These are phyloP conservation scores for Apiospora koreana DNA, from an alignment of 2,329 filamentous ascomycete species.

Conservation along the genomic window DNA sequence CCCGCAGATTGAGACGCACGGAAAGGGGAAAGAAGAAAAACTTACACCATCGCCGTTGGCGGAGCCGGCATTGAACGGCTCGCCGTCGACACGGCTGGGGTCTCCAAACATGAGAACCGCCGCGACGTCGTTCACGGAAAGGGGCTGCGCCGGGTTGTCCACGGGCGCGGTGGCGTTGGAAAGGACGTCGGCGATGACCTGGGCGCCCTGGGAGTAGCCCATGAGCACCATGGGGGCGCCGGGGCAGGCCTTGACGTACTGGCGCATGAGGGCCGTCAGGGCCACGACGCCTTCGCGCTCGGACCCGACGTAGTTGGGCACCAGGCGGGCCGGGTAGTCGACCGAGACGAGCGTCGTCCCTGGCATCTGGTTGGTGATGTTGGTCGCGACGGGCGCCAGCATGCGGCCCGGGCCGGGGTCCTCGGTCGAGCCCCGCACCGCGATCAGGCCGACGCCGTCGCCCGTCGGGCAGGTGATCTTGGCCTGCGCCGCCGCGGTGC, in stretches of 20 bases:
- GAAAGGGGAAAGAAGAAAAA: neutral
- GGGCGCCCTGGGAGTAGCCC: slow-evolving; percentile 35
- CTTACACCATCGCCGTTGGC: slow-evolving; percentile 28
- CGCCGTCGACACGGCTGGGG: slow-evolving; percentile 30
- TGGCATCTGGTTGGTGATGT: slow-evolving; percentile 22
- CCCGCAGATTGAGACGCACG: too few relatives aligned
- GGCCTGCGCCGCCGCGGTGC: neutral
- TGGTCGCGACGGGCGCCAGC: neutral
- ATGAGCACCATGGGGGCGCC: slow-evolving; percentile 35
- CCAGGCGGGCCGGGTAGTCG: slow-evolving; percentile 31
- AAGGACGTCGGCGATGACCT: slow-evolving; percentile 32
- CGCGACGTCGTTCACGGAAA: neutral
- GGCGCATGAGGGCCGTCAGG: slow-evolving; percentile 29
- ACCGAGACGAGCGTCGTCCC: slow-evolving; percentile 35
- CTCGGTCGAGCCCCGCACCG: slow-evolving; percentile 36
- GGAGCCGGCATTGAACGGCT: slow-evolving; percentile 32
- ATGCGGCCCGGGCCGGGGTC: slow-evolving; percentile 25
- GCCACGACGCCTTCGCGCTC: slow-evolving; percentile 32
- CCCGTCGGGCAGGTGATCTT: slow-evolving; percentile 12
- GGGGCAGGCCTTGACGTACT: slow-evolving; percentile 31
- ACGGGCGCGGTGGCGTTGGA: slow-evolving; percentile 17
- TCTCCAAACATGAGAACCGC: slow-evolving; percentile 33
- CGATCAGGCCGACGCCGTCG: slow-evolving; percentile 30
- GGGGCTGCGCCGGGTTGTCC: neutral
- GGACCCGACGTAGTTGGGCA: slow-evolving; percentile 25